Percentiles rank a stretch among this genome's conserved stretches.
phyloP scores from a whole-genome alignment of 208 protist species.

The Polymyxa betae region DNA sequence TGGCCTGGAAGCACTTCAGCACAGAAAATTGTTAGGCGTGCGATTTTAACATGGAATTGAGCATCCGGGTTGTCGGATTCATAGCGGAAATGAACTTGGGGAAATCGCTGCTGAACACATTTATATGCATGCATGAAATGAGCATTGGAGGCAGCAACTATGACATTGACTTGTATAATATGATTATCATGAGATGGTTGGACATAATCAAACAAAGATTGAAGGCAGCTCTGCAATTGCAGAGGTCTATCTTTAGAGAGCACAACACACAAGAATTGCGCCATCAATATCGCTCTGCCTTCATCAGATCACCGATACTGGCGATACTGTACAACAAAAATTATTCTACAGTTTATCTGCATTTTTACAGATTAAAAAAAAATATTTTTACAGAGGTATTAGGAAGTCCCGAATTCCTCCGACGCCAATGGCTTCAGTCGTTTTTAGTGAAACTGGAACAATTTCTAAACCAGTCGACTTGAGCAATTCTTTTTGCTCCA shows the following conservation, averaged over 20 bases:
- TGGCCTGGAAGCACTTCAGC: no score
- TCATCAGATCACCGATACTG: no score
- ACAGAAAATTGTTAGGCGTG: no score
- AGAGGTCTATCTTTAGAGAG: background rate
- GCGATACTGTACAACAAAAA: no score
- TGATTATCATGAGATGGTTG: background rate
- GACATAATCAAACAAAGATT: background rate
- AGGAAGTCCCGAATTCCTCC: conserved; percentile 3
- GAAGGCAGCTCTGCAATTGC: background rate
- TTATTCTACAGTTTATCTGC: no score
- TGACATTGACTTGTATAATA: background rate
- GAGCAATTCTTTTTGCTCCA: background rate
- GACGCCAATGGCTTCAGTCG: background rate
- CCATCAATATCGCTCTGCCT: no score
- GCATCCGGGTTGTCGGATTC: background rate
- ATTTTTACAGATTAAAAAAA: no score
- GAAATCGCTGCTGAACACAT: background rate
- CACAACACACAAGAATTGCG: conserved; percentile 2
- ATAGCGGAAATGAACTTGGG: background rate
- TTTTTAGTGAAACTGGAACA: background rate
- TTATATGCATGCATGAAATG: background rate
- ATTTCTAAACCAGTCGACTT: background rate
- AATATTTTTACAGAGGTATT: background rate
- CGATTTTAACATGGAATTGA: background rate
- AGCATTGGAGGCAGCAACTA: background rate